These are phyloP conservation scores for Rhynchospora pubera DNA, from an alignment of 176 grass and related monocot species.

Conservation along the genomic window DNA sequence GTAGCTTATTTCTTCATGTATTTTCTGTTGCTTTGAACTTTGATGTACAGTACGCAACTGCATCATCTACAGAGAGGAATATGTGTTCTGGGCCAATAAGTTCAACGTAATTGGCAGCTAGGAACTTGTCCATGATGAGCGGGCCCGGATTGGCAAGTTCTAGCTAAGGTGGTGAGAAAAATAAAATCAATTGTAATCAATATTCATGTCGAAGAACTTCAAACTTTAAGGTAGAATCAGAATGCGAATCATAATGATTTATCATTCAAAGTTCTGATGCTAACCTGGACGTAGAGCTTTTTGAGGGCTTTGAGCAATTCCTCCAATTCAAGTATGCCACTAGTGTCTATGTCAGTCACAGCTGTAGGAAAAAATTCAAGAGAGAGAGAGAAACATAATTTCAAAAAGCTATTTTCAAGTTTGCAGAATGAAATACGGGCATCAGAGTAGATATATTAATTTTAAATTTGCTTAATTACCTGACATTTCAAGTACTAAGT, in stretches of 20 bases:
- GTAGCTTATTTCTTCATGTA: neutral
- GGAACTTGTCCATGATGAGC: slow-evolving; percentile 49
- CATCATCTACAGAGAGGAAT: slow-evolving; percentile 43
- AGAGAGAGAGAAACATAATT: neutral
- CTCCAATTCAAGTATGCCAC: slow-evolving; percentile 51
- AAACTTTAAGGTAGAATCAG: too few species aligned
- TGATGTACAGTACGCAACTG: slow-evolving; percentile 49
- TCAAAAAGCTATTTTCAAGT: neutral
- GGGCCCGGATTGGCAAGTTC: slow-evolving; percentile 53
- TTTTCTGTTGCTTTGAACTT: slow-evolving; percentile 15
- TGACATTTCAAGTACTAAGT: slow-evolving; percentile 64
- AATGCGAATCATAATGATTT: neutral
- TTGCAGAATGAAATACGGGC: neutral
- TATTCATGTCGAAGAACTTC: neutral
- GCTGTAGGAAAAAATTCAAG: slow-evolving; percentile 23
- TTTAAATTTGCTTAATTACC: slow-evolving; percentile 29
- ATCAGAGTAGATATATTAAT: neutral
- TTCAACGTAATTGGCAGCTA: slow-evolving; percentile 31
- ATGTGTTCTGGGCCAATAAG: slow-evolving; percentile 55
- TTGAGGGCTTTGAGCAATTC: slow-evolving; percentile 38
- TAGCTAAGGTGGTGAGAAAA: slow-evolving; percentile 29
- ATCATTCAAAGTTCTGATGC: neutral
- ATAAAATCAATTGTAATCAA: neutral
- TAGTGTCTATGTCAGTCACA: slow-evolving; percentile 69
- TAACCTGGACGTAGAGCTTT: slow-evolving; percentile 54